Evolutionary conservation across 1,284 basidiomycete genomes (phyloP), one percentile per base, ranked within the genome.

Genomic region (Cutaneotrichosporon dermatis): DNA sequence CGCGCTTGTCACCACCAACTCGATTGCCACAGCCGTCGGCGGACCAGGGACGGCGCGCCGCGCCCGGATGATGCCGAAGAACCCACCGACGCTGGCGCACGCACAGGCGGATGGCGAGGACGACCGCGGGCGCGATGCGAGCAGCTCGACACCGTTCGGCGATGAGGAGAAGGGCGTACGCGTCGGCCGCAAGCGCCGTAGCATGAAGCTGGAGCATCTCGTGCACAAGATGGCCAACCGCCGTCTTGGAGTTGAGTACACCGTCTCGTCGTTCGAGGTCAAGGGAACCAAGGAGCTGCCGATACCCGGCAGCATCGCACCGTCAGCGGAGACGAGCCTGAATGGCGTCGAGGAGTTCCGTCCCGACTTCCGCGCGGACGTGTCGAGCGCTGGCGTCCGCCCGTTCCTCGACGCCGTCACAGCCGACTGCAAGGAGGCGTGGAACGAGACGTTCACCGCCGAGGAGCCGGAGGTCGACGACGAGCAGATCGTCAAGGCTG

Each of bases 181-280:
- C 37, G 51, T 25, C 2, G 63, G 63, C 6, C 59, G 74, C 25
- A 74, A 75, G 55, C 68, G 68, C 45, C 61, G 75, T 15, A 72
- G 67, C 42, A 72, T 77, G 60, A 75, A 71, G 61, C 69, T 77
- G 10, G 75, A 76, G 73, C 75, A 77, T 51, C 64, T 77, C 35
- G 69, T 77, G 4, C 75, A 77, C 61, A 66, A 76, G 58, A 71
- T 72, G 65, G 75, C 75, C 11, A 77, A 77, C 59, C 66, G 69
- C n/a, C 65, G 74, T 13, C 57, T 77, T 10, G 75, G 75, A 6
- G 71, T 77, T 41, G 73, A 75, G 54, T 75, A 77, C 61, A 56
- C 58, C 25, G 67, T 76, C 8, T 48, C 64, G 6, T 54, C 60
- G 25, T 77, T 75, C 53, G 68, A 73, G 53, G 62, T 60, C 9